Evolutionary conservation across 495 filamentous ascomycete genomes (phyloP).

Genomic region (Penicillium odoratum): DNA sequence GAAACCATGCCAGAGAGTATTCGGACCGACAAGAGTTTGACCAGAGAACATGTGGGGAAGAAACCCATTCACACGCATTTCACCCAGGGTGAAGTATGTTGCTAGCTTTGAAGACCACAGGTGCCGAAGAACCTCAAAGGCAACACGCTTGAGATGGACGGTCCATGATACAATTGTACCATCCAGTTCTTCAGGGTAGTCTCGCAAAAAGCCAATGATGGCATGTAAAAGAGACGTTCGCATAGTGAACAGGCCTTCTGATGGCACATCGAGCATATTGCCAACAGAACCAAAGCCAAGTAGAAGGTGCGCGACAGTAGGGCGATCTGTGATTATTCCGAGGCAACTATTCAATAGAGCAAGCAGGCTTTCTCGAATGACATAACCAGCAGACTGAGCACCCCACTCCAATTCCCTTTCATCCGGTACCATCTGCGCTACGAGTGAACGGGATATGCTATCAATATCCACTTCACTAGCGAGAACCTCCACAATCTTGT

Average conservation of each 20-base stretch:
- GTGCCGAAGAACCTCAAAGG: slow-evolving; percentile 72
- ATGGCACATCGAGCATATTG: slow-evolving; percentile 61
- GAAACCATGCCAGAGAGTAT: slow-evolving; percentile 68
- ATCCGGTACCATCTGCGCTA: slow-evolving; percentile 60
- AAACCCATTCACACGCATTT: slow-evolving; percentile 74
- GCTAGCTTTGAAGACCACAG: slow-evolving; percentile 88
- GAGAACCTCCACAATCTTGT: slow-evolving; percentile 77
- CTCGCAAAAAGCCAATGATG: slow-evolving; percentile 65
- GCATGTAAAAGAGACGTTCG: slow-evolving; percentile 79
- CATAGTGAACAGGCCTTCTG: slow-evolving; percentile 62
- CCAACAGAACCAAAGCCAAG: slow-evolving; percentile 81
- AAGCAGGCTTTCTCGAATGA: slow-evolving; percentile 75
- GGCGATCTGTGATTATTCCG: slow-evolving; percentile 63
- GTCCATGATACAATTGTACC: slow-evolving; percentile 68
- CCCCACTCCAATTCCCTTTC: slow-evolving; percentile 64
- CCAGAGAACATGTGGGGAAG: slow-evolving; percentile 66
- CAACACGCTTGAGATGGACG: slow-evolving; percentile 67
- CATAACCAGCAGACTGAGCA: slow-evolving; percentile 62
- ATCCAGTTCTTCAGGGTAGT: slow-evolving; percentile 60
- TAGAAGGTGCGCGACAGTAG: slow-evolving; percentile 84
- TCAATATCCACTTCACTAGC: slow-evolving; percentile 70
- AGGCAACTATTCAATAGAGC: slow-evolving; percentile 81
- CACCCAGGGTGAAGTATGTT: slow-evolving; percentile 65
- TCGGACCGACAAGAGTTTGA: slow-evolving; percentile 62
- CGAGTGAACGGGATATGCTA: slow-evolving; percentile 64